Conservation (phyloP, 306 rosid genomes). For the Trifolium repens region DNA sequence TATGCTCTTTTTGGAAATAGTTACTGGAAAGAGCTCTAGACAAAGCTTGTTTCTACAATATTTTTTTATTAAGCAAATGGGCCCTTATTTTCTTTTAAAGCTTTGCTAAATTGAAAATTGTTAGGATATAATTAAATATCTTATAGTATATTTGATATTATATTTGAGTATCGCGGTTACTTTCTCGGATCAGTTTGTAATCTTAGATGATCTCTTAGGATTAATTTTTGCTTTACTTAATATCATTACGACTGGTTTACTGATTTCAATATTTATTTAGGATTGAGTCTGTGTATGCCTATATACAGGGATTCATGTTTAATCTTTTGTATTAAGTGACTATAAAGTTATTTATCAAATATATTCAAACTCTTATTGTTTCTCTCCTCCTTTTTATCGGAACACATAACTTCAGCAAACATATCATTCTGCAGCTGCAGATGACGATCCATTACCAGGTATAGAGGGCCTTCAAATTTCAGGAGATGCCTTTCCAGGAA, state of each 20-base stretch:
- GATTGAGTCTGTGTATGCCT: neutral
- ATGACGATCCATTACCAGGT: slow-evolving; percentile 94
- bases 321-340: neutral
- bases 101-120: slow-evolving; percentile 27
- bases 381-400: neutral
- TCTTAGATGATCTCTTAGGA: neutral
- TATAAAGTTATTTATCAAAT: neutral
- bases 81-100: slow-evolving; percentile 22
- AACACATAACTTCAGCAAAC: slow-evolving; percentile 12
- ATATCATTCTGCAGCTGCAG: slow-evolving; percentile 68
- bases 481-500: slow-evolving; percentile 91
- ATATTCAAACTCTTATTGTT: neutral
- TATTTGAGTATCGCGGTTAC: neutral
- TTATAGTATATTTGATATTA: neutral
- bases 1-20: slow-evolving; percentile 9
- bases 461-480: slow-evolving; percentile 86
- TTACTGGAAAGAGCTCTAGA: neutral
- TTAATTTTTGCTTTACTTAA: neutral
- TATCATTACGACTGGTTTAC: neutral
- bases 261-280: neutral
- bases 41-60: neutral
- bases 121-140: neutral
- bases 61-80: neutral
- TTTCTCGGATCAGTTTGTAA: neutral
- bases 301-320: neutral